Percentiles rank a stretch among this genome's conserved stretches.
These are phyloP conservation scores for Fraxinus nigra DNA, from an alignment of 305 asterid species.

Conservation along the genomic window DNA sequence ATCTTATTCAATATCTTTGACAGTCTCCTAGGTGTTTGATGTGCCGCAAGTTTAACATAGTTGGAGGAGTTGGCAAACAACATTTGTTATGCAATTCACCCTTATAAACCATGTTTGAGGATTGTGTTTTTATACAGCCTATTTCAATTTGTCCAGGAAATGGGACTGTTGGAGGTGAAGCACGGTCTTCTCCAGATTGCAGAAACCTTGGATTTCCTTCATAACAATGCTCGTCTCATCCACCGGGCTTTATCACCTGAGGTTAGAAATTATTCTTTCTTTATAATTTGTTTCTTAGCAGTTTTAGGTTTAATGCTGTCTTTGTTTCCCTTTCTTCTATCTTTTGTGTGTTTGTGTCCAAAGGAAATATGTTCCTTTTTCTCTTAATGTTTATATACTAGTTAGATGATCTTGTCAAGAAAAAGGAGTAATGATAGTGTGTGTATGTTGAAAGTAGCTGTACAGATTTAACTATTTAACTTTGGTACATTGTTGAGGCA, in stretches of 20 bases:
- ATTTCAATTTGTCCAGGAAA: slow-evolving; percentile 55
- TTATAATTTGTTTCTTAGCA: neutral
- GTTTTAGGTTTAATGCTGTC: neutral
- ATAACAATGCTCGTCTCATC: slow-evolving; percentile 86
- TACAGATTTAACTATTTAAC: neutral
- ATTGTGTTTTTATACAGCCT: neutral
- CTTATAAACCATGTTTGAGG: slow-evolving; percentile 3
- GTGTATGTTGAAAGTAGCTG: neutral
- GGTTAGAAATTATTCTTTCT: slow-evolving; percentile 40
- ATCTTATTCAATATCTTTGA: too few relatives aligned
- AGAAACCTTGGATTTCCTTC: slow-evolving; percentile 94
- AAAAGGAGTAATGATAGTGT: neutral
- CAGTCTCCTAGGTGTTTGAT: slow-evolving; percentile 14
- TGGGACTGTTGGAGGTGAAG: slow-evolving; percentile 96
- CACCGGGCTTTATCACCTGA: slow-evolving; percentile 92
- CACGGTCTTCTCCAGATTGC: slow-evolving; percentile 96
- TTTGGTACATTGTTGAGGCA: neutral
- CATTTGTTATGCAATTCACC: slow-evolving; percentile 5
- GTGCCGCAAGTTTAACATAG: neutral
- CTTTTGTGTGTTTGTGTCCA: neutral
- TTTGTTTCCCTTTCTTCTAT: neutral
- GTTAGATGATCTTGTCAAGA: neutral
- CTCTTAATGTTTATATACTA: neutral
- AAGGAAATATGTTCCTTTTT: neutral
- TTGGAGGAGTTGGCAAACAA: slow-evolving; percentile 18